These are phyloP conservation scores for Fusarium sp. DNA, from an alignment of 2,329 filamentous ascomycete genomes.

Conservation along the genomic window DNA sequence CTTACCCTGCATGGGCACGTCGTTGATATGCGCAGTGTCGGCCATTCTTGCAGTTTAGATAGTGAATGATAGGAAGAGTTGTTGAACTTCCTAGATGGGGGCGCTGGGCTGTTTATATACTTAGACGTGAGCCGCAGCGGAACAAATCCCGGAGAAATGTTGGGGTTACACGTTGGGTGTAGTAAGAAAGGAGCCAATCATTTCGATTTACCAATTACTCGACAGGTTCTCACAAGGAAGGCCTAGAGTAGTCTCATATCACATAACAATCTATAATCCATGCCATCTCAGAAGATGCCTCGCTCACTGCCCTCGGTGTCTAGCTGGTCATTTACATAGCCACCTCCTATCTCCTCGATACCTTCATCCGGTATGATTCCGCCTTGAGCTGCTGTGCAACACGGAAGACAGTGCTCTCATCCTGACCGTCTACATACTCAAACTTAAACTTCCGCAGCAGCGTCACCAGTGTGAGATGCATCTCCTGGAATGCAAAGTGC, in stretches of 20 bases:
- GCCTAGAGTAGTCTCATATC: background rate
- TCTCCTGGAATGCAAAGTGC: background rate
- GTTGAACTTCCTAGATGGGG: background rate
- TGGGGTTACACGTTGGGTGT: background rate
- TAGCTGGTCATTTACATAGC: background rate
- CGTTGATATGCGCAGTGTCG: background rate
- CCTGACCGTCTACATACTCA: background rate
- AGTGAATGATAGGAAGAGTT: background rate
- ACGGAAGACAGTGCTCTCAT: background rate
- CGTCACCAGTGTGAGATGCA: background rate
- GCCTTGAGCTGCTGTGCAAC: background rate
- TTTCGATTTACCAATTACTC: background rate
- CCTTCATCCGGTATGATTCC: background rate
- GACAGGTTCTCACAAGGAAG: background rate
- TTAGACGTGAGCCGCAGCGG: background rate
- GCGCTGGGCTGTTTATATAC: background rate
- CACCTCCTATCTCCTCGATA: background rate
- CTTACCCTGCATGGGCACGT: background rate
- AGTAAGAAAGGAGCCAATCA: background rate
- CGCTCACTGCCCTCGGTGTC: background rate
- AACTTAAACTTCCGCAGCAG: background rate
- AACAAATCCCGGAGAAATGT: background rate
- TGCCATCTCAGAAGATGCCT: background rate
- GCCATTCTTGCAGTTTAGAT: background rate
- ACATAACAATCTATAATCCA: background rate